Evolutionary conservation across 768 basidiomycete species (phyloP), one percentile per base, ranked within the genome.

Genomic region (Solioccasus polychromus): DNA sequence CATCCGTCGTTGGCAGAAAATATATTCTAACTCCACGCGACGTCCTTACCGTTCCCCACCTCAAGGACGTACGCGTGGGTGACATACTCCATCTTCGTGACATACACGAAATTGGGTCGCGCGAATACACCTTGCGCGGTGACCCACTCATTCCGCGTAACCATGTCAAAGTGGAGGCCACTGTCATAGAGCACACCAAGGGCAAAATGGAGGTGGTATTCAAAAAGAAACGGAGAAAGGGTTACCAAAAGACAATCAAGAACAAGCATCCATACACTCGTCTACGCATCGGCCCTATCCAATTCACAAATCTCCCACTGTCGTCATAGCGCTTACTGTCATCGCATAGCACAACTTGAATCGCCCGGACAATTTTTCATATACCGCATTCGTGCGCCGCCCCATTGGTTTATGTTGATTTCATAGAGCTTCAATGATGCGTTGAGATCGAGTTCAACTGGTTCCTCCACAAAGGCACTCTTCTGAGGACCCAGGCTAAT

Each of bases 171-270:
- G 85, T 94, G 31, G 74, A 86, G 53, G 85, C 93, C 15, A 96
- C 91, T 18, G 92, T 99, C n/a, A 70, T 98, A 36, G 96, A 99
- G 68, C 95, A 99, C 63, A 98, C 96, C 34, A 97, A 94, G 67
- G 89, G 92, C 8, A 77, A 79, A 42, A 87, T 98, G 88, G 88
- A 95, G 69, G 77, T 74, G 57, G 88, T 89, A 44, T 81, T 94
- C 71, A 96, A 97, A 76, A 95, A 94, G 75, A 99, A 98, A 76
- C 74, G 93, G 70, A 84, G 96, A 83, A 97, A 98, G 75, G 93
- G 95, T 9, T 98, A 98, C 71, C 82, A 88, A 70, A 90, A 91
- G 71, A 92, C 90, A 8, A 90, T 97, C 53, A 78, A 82, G 64
- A 86, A 92, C 67, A 98, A 97, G 68, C 92, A 93, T 63, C 88